Conservation (phyloP, 1,139 yeast genomes). For the Casaregolazyma lundiana region DNA sequence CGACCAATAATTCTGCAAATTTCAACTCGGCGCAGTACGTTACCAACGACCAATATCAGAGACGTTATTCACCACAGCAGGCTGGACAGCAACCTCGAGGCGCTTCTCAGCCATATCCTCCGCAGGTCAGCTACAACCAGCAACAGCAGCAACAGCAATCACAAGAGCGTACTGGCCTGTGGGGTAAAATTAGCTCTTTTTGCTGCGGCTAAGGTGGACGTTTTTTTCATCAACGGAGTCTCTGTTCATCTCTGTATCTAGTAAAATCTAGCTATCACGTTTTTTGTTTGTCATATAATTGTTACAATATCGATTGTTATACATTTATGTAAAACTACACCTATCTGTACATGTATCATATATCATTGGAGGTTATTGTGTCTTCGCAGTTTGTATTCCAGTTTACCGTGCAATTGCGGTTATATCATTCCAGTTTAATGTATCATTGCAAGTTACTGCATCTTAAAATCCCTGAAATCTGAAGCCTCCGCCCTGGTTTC, state of each 20-base stretch:
- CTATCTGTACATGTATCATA: no score
- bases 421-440: no score
- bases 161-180: constrained; percentile 30
- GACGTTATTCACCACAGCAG: constrained; percentile 17
- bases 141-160: constrained; percentile 20
- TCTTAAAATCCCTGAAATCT: constrained; percentile 4
- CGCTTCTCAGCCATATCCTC: constrained; percentile 17
- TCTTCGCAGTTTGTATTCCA: no score
- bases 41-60: constrained; percentile 18
- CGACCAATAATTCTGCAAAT: constrained; percentile 4
- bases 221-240: background rate
- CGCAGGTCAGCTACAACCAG: constrained; percentile 13
- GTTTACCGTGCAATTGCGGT: no score
- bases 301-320: background rate
- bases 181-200: constrained; percentile 30
- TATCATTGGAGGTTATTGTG: no score
- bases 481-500: constrained; percentile 21
- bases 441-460: no score
- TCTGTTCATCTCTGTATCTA: background rate
- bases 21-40: constrained; percentile 18
- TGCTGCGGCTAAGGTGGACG: constrained; percentile 28
- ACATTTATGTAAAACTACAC: background rate
- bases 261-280: background rate
- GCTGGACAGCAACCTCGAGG: constrained; percentile 15
- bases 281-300: background rate